phyloP scores from a whole-genome alignment of 441 rosid genomes.

The Lepidium campestre region DNA sequence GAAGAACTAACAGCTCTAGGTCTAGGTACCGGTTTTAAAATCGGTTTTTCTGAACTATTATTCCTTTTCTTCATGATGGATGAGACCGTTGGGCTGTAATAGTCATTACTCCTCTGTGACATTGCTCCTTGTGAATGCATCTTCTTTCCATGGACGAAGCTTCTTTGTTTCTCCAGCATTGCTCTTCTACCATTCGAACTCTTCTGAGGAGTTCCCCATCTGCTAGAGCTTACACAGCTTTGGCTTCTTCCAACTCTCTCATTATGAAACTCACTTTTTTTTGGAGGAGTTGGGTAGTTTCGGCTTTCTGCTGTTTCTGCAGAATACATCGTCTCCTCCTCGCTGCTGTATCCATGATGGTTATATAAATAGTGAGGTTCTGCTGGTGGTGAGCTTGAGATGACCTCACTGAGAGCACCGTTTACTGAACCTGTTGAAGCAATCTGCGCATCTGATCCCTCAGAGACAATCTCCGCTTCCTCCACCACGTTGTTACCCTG shows the following conservation, averaged over 20 bases:
- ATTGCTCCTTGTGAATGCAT: slow-evolving; percentile 71
- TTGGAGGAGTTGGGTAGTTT: slow-evolving; percentile 71
- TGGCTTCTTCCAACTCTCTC: slow-evolving; percentile 88
- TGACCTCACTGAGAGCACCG: slow-evolving; percentile 58
- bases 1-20: slow-evolving; percentile 52
- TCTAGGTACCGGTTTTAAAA: slow-evolving; percentile 26
- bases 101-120: slow-evolving; percentile 91
- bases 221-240: slow-evolving; percentile 70
- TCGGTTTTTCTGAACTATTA: slow-evolving; percentile 41
- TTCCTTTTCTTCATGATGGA: slow-evolving; percentile 83
- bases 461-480: slow-evolving; percentile 52
- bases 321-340: slow-evolving; percentile 94
- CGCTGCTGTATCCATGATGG: slow-evolving; percentile 65
- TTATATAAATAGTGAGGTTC: slow-evolving; percentile 44
- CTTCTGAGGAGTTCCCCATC: slow-evolving; percentile 63
- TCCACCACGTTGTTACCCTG: slow-evolving; percentile 16
- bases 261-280: slow-evolving; percentile 45
- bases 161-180: slow-evolving; percentile 67
- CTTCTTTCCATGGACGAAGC: slow-evolving; percentile 66
- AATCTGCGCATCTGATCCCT: slow-evolving; percentile 53
- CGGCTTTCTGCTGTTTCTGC: slow-evolving; percentile 98
- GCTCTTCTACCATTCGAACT: slow-evolving; percentile 42
- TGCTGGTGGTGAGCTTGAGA: slow-evolving; percentile 65
- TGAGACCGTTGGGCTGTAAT: slow-evolving; percentile 82
- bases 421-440: slow-evolving; percentile 71